Evolutionary conservation across 305 asterid species (phyloP), one percentile per base, ranked within the genome.

Genomic region (Salvia sclarea): DNA sequence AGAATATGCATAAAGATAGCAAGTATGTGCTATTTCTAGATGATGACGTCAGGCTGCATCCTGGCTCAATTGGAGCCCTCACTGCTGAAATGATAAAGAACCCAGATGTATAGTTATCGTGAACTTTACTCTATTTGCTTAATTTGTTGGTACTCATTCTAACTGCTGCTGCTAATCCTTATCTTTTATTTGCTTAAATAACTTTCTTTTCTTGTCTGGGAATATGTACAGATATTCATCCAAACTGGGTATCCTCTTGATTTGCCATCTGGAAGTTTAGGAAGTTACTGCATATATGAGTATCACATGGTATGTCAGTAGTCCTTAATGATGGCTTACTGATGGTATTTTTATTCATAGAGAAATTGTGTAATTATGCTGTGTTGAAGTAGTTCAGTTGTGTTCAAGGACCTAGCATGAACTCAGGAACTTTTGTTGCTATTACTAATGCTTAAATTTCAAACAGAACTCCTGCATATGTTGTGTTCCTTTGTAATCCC

Each of bases 181-280:
- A 54, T 31, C 58, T 30, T 61, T 37, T 52, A 52, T 71, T 67
- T 59, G 37, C 69, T 76, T 54, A 37, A 60, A 47, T 61, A 58
- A 65, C 40, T 45, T 63, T 74, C 52, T 17, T 57, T 53, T 67
- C 11, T 12, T 33, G 25, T 47, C 31, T 66, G 70, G 24, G 25
- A 75, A 68, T 40, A 16, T 59, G 45, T 77, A 80, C 93, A 91
- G 99, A 91, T 94, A 75, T 94, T 94, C 76, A 94, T 94, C 81
- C 99, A 94, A 82, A 94, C 99, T 61, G 99, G 99, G 69, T 94
- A 94, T 73, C 99, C 99, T 64, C 99, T 94, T 78, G 99, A 94
- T 82, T 83, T 94, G 76, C 99, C 99, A 48, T 94, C 98, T 50
- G 99, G 98, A 82, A 94, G 98, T 80, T 76, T 94, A 76, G 99